Evolutionary conservation across 2,329 filamentous ascomycete species (phyloP), one percentile per base, ranked within the genome.

Genomic region (Colletotrichum truncatum): DNA sequence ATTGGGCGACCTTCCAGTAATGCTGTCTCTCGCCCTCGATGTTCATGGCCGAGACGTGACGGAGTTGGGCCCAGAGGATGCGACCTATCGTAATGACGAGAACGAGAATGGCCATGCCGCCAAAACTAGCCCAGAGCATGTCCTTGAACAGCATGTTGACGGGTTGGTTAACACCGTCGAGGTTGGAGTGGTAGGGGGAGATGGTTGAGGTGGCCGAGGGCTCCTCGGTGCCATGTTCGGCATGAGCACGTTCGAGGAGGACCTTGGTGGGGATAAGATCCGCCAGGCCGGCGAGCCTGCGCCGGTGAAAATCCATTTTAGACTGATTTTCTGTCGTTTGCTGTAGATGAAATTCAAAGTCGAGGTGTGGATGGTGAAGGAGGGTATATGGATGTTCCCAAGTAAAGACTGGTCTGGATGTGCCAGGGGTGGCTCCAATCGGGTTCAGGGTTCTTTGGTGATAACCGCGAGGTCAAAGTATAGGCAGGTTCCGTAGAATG

Each of bases 141-240:
- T 89, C 81, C 70, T 81, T 85, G 72, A 89, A 87, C 11, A 87
- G 70, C 69, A 87, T 74, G 73, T 91, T 89, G 69, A 84, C 78
- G 2, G 77, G 69, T 72, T 89, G 87, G 70, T 89, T 85, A 68
- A 91, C 88, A 58, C 88, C 88, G 70, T 84, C 85, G 66, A 91
- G 81, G 48, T 80, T 81, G 30, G 82, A 84, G 70, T 84, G 81
- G 73, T 83, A 91, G 16, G 85, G 84, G 12, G 84, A 81, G 64
- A 89, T 85, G 18, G 85, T 86, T 18, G 81, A 78, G 41, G 77
- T 80, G 21, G 70, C 67, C 41, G 71, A 52, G 23, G 73, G 67
- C 34, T 70, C 72, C 39, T 71, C 70, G 12, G 71, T 67, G 58
- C 70, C 30, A 18, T 57, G 74, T 64, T 60, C 55, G n/a, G 59